A percentile compares a stretch with the other conserved stretches of the same genome.
Evolutionary conservation across 495 filamentous ascomycete species (phyloP).

Genomic region (Parmelia sp.): DNA sequence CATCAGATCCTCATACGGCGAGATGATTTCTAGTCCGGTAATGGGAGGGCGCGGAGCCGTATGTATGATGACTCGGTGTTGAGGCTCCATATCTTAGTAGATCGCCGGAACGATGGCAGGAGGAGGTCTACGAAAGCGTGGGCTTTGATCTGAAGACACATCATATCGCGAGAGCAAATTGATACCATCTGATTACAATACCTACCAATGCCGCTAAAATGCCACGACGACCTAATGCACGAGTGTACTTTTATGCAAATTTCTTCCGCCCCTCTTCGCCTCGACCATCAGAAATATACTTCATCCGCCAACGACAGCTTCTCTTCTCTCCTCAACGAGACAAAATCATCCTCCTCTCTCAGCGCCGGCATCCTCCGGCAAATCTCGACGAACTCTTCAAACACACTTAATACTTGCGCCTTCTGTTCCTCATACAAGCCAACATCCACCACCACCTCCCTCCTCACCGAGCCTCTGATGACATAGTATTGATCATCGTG

Average conservation of each 20-base stretch:
- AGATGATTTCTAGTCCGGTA: too few relatives aligned
- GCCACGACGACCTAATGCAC: too few relatives aligned
- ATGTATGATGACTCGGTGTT: too few relatives aligned
- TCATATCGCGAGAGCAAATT: background rate
- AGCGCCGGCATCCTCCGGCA: constrained; percentile 17
- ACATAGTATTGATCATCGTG: constrained; percentile 33
- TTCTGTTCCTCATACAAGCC: constrained; percentile 33
- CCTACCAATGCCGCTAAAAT: constrained; percentile 10
- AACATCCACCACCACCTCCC: constrained; percentile 33
- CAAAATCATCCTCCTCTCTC: constrained; percentile 9
- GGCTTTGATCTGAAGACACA: too few relatives aligned
- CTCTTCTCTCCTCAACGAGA: background rate
- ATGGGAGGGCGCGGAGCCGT: too few relatives aligned
- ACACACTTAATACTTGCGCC: constrained; percentile 14
- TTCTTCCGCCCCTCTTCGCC: background rate
- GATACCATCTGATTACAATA: background rate
- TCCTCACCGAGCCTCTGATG: constrained; percentile 28
- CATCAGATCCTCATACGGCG: too few relatives aligned
- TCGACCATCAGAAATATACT: background rate
- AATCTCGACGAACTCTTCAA: constrained; percentile 24
- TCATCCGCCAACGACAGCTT: background rate
- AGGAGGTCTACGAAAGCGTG: too few relatives aligned
- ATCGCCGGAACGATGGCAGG: too few relatives aligned
- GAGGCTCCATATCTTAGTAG: too few relatives aligned
- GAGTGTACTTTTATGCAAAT: too few relatives aligned